Evolutionary conservation across 805 yeast species (phyloP).

Genomic region (Cyberlindnera xylosilytica): DNA sequence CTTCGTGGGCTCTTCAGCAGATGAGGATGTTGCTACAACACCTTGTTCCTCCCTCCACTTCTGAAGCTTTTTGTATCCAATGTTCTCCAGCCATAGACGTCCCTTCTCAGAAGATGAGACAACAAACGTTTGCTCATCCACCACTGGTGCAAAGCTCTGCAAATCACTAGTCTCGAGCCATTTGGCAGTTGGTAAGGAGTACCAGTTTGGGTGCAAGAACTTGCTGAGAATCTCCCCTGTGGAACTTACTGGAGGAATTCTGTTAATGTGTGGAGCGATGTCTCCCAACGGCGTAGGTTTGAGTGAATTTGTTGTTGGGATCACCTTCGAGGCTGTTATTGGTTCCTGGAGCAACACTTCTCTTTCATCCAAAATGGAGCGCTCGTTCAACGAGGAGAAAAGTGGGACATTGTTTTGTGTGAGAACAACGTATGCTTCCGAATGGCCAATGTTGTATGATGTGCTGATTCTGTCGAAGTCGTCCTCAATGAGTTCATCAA

Average conservation of each 20-base stretch:
- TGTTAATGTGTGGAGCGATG: conserved; percentile 22
- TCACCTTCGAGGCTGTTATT: conserved; percentile 60
- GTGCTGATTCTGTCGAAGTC: conserved; percentile 63
- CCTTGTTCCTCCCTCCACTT: conserved; percentile 15
- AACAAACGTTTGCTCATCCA: conserved; percentile 57
- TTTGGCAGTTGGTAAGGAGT: conserved; percentile 56
- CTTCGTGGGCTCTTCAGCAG: background rate
- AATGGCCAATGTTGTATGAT: conserved; percentile 46
- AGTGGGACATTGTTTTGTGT: conserved; percentile 70
- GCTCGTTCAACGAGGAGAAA: conserved; percentile 68
- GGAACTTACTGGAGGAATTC: conserved; percentile 18
- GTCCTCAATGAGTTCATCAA: conserved; percentile 39
- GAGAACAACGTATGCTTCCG: conserved; percentile 62
- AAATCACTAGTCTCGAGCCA: conserved; percentile 57
- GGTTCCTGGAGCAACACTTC: conserved; percentile 65
- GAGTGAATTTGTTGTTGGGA: conserved; percentile 43
- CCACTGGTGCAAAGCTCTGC: conserved; percentile 61
- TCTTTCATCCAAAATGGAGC: conserved; percentile 74
- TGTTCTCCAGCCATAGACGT: conserved; percentile 50
- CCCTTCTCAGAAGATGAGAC: conserved; percentile 50
- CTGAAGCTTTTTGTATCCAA: conserved; percentile 42
- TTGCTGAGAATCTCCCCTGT: conserved; percentile 53
- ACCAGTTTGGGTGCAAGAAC: conserved; percentile 62
- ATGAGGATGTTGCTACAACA: background rate
- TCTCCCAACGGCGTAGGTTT: conserved; percentile 29